Base-by-base conservation (phyloP, 2,329 filamentous ascomycete species). In the Diplocarpon mali region DNA sequence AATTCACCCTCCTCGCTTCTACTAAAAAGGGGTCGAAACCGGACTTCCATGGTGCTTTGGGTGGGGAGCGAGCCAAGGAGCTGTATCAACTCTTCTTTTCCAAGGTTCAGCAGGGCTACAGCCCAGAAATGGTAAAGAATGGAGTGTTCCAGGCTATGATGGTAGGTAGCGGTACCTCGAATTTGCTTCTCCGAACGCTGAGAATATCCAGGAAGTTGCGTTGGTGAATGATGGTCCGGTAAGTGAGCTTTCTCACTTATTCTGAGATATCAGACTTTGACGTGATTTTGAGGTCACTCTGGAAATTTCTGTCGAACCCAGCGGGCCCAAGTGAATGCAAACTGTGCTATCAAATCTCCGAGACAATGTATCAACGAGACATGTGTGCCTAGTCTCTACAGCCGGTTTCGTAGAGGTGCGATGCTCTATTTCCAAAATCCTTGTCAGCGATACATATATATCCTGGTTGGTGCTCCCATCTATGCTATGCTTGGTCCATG, bases 131-230 rank as follows among this genome's bases (percentile, higher is more conserved):
- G 52, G 89, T 98, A 47, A 88, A 95, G 62, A 83, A 98, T 62
- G 92, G 93, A n/a, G 79, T 90, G 27, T 98, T 98, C 64, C 90
- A 95, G 61, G 92, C 92, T 40, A 95, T 94, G 89, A 98, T 98
- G 92, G 58, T 57, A 51, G 28, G 41, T 20, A 5, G 7, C 29
- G 4, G n/a, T 11, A 17, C 5, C 12, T 6, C 12, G 13, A 11
- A 17, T 36, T 3, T 17, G 20, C 14, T 3, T 16, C 12, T 30
- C 31, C 29, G 35, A 16, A 20, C 32, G 13, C 45, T 47, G 9
- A 47, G 2, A 31, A 15, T 6, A 7, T 28, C 6, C 10, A 59
- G 57, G 83, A 96, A 60, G 90, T 98, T 47, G 83, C 85, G 39
- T 67, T 95, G 27, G 80, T 95, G 40, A 96, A 96, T 55, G 90